These are phyloP conservation scores for Monilinia vaccinii-corymbosi DNA, from an alignment of 2,329 filamentous ascomycete species.

Conservation along the genomic window DNA sequence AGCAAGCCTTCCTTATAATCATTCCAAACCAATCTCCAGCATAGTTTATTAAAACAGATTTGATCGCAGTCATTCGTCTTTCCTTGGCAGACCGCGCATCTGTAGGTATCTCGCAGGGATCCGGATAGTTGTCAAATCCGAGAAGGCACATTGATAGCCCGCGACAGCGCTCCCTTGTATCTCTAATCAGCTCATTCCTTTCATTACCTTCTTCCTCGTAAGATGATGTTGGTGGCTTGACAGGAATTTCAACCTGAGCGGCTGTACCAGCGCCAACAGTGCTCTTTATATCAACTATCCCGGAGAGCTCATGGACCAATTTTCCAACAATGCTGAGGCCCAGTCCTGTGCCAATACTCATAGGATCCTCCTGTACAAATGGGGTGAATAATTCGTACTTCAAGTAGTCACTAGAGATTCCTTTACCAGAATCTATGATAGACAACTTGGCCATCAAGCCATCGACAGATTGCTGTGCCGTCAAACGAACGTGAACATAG, in stretches of 20 bases:
- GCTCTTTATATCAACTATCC: slow-evolving; percentile 49
- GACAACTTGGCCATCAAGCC: slow-evolving; percentile 29
- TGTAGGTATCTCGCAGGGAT: slow-evolving; percentile 10
- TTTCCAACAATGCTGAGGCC: slow-evolving; percentile 53
- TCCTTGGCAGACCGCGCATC: slow-evolving; percentile 12
- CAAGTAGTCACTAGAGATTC: slow-evolving; percentile 52
- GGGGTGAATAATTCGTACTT: slow-evolving; percentile 49
- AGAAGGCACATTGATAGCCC: slow-evolving; percentile 16
- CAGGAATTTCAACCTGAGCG: slow-evolving; percentile 39
- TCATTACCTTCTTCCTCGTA: not conserved
- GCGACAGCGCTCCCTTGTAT: slow-evolving; percentile 11
- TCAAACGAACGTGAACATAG: slow-evolving; percentile 37
- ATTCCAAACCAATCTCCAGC: slow-evolving; percentile 20
- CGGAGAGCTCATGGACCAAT: slow-evolving; percentile 50
- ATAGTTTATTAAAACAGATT: slow-evolving; percentile 13
- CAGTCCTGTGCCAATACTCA: slow-evolving; percentile 51
- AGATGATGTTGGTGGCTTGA: not conserved
- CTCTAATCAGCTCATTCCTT: slow-evolving; percentile 3
- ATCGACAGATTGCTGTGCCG: slow-evolving; percentile 1
- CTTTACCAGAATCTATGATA: slow-evolving; percentile 51
- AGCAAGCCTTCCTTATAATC: slow-evolving; percentile 11
- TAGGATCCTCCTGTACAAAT: slow-evolving; percentile 51
- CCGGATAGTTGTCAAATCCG: slow-evolving; percentile 16
- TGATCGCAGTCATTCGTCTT: slow-evolving; percentile 12
- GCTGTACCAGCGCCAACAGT: slow-evolving; percentile 44